phyloP scores from a whole-genome alignment of 441 rosid genomes.

The Pelargonium cotyledonis region DNA sequence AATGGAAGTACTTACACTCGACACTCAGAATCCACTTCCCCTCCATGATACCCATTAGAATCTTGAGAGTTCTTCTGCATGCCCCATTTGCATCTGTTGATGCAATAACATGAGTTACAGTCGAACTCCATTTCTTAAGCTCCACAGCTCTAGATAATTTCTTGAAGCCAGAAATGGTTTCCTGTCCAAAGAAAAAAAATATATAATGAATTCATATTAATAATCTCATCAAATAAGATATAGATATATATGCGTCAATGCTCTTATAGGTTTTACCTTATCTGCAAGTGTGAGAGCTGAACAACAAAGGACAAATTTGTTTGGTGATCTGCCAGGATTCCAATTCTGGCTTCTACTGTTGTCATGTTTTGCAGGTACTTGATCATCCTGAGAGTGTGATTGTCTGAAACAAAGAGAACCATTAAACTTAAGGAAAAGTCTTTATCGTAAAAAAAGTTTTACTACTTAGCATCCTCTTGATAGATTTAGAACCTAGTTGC shows the following conservation, averaged over 20 bases:
- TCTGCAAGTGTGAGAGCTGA: constrained; percentile 66
- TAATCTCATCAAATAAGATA: background rate
- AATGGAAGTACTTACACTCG: constrained; percentile 51
- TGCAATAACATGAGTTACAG: constrained; percentile 76
- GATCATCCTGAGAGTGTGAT: constrained; percentile 21
- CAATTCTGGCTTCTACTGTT: constrained; percentile 18
- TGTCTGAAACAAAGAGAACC: constrained; percentile 33
- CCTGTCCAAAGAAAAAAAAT: constrained; percentile 32
- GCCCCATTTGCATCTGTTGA: constrained; percentile 78
- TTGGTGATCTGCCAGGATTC: constrained; percentile 26
- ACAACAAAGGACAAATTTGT: constrained; percentile 64
- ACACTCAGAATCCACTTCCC: constrained; percentile 84
- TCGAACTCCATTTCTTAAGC: constrained; percentile 55
- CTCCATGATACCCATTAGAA: constrained; percentile 78
- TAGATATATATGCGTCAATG: background rate
- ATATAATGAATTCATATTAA: background rate
- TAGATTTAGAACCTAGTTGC: background rate
- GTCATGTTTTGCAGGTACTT: constrained; percentile 27
- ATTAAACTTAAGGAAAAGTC: background rate
- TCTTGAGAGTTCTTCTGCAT: constrained; percentile 80
- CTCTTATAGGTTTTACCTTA: constrained; percentile 37
- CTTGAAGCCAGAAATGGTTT: constrained; percentile 46
- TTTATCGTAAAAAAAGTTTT: background rate
- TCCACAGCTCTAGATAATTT: constrained; percentile 43
- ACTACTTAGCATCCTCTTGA: background rate